These are phyloP conservation scores for Dichotomocladium elegans DNA, from an alignment of 371 early-diverging fungal genomes.

Conservation along the genomic window DNA sequence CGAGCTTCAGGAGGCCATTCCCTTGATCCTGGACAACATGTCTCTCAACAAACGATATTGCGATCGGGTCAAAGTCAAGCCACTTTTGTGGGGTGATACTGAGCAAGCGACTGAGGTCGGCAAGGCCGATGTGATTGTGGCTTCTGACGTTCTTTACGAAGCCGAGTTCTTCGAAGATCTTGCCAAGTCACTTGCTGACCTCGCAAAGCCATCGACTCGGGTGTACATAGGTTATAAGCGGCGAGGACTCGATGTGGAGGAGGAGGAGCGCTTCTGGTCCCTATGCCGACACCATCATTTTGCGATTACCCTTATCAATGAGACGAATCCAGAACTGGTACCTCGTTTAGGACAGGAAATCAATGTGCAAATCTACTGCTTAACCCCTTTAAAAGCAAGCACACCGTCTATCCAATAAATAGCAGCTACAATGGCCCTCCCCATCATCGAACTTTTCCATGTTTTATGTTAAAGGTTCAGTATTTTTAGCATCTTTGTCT, in stretches of 20 bases:
- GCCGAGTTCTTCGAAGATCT: slow-evolving; percentile 42
- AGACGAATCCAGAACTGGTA: slow-evolving; percentile 13
- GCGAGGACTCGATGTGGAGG: slow-evolving; percentile 32
- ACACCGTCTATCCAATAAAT: slow-evolving; percentile 2
- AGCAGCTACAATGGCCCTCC: not conserved
- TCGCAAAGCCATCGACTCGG: slow-evolving; percentile 35
- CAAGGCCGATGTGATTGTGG: slow-evolving; percentile 49
- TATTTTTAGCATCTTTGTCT: slow-evolving; percentile 25
- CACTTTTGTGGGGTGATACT: slow-evolving; percentile 32
- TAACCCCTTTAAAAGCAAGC: slow-evolving; percentile 6
- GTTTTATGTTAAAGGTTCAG: slow-evolving; percentile 39
- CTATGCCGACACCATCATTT: slow-evolving; percentile 20
- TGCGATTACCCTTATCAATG: slow-evolving; percentile 2
- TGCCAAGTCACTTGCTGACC: slow-evolving; percentile 41
- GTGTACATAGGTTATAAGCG: slow-evolving; percentile 61
- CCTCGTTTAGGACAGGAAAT: slow-evolving; percentile 22
- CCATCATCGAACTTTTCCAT: slow-evolving; percentile 3
- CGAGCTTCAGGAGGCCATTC: slow-evolving; percentile 51
- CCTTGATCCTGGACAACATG: slow-evolving; percentile 40
- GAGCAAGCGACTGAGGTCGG: slow-evolving; percentile 20
- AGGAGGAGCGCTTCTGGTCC: slow-evolving; percentile 46
- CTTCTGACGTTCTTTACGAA: slow-evolving; percentile 63
- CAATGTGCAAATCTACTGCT: slow-evolving; percentile 34
- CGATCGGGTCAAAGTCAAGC: slow-evolving; percentile 8
- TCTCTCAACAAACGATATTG: slow-evolving; percentile 17